Percentiles rank a stretch among this genome's conserved stretches.
Evolutionary conservation across 2,329 filamentous ascomycete genomes (phyloP).

Genomic region (Cladosporium sp.): DNA sequence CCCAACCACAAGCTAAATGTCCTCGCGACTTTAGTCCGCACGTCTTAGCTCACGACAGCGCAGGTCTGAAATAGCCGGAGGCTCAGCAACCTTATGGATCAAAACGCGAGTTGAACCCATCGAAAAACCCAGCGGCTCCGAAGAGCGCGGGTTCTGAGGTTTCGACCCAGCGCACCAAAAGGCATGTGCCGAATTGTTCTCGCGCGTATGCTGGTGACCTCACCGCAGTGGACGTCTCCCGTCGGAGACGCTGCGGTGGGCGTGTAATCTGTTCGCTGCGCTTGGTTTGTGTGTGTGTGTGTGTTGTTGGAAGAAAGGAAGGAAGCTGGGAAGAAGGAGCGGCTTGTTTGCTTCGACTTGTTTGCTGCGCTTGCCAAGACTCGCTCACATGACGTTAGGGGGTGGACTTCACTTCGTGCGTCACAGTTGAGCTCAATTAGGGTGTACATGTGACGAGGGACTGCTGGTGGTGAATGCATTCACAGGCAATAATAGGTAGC

Average conservation of each 20-base stretch:
- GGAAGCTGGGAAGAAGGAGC: not conserved
- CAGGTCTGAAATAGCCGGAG: slow-evolving; percentile 31
- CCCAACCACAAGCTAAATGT: slow-evolving; percentile 23
- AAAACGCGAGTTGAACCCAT: not conserved
- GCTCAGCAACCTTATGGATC: not conserved
- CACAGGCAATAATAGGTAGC: slow-evolving; percentile 5
- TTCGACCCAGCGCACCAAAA: not conserved
- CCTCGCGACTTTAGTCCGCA: slow-evolving; percentile 31
- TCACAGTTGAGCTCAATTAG: too few species aligned
- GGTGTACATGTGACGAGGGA: too few species aligned
- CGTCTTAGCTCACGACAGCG: slow-evolving; percentile 22
- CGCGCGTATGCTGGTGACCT: slow-evolving; percentile 26
- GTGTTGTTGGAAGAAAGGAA: slow-evolving; percentile 4
- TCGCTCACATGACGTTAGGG: too few species aligned
- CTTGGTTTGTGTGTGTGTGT: slow-evolving; percentile 13
- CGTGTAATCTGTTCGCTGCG: slow-evolving; percentile 31
- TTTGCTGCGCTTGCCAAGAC: not conserved
- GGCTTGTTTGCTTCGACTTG: not conserved
- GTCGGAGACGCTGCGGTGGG: slow-evolving; percentile 21
- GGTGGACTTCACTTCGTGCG: not conserved
- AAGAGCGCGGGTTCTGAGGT: not conserved
- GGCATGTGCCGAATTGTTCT: slow-evolving; percentile 12
- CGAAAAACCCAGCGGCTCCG: too few species aligned
- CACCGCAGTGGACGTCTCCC: slow-evolving; percentile 21
- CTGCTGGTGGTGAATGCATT: not conserved